phyloP scores from a whole-genome alignment of 139 green algal genomes.

The Astrephomene gubernaculifera region DNA sequence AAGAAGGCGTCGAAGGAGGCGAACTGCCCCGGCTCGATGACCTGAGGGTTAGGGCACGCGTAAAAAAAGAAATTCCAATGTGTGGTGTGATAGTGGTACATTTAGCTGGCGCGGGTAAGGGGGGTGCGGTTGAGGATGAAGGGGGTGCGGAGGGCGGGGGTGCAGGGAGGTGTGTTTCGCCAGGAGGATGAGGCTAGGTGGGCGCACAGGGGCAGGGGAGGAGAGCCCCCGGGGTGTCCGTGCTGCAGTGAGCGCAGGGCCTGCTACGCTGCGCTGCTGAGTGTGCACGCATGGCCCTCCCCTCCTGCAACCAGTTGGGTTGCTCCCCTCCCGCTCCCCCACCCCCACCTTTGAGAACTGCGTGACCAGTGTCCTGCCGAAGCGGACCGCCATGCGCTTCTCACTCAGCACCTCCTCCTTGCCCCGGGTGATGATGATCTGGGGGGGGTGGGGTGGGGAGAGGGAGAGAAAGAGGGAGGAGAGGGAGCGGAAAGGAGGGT shows the following conservation, averaged over 20 bases:
- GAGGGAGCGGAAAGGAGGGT: too few relatives aligned
- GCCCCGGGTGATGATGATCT: conserved; percentile 54
- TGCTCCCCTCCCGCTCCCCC: background rate
- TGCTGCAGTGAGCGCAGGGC: background rate
- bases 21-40: conserved; percentile 38
- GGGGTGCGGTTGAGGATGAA: background rate
- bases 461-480: too few relatives aligned
- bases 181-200: too few relatives aligned
- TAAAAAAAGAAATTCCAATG: too few relatives aligned
- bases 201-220: too few relatives aligned
- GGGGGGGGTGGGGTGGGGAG: too few relatives aligned
- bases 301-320: background rate
- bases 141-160: background rate
- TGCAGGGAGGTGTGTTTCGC: background rate
- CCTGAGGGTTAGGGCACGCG: background rate
- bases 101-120: background rate
- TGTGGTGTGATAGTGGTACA: too few relatives aligned
- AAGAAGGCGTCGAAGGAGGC: conserved; percentile 10
- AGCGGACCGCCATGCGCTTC: conserved; percentile 44
- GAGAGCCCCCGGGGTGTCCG: background rate
- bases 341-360: conserved; percentile 47
- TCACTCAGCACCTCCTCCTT: conserved; percentile 69
- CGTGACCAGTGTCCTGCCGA: conserved; percentile 41
- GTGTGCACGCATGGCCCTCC: background rate
- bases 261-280: background rate